Conservation (phyloP, 257 asterid species). For the Plantago major region DNA sequence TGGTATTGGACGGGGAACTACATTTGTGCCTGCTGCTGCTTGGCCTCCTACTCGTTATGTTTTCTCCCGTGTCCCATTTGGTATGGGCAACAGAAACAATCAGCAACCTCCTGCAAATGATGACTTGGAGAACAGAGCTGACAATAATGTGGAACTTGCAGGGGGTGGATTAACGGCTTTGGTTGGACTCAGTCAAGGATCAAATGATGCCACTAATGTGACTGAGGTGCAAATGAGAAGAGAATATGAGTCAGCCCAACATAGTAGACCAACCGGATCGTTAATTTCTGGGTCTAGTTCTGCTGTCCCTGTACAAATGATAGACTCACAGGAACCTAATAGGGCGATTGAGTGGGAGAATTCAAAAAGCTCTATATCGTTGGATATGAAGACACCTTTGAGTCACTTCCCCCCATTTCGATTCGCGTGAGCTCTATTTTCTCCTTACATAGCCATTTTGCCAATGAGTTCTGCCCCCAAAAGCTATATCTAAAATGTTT, state of each 20-base stretch:
- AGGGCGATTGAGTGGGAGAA: constrained; percentile 74
- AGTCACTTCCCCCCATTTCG: constrained; percentile 95
- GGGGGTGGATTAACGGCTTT: constrained; percentile 95
- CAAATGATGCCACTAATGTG: constrained; percentile 40
- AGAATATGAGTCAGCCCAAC: constrained; percentile 47
- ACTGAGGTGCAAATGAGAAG: constrained; percentile 57
- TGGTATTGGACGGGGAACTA: constrained; percentile 87
- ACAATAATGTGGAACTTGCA: constrained; percentile 63
- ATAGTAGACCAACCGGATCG: constrained; percentile 41
- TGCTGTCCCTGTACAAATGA: constrained; percentile 53
- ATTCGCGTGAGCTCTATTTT: constrained; percentile 67
- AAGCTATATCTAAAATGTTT: not conserved
- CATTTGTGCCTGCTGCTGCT: constrained; percentile 75
- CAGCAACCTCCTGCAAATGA: constrained; percentile 74
- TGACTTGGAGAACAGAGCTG: constrained; percentile 70
- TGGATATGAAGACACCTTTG: constrained; percentile 94
- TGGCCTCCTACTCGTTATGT: constrained; percentile 98
- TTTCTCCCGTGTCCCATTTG: constrained; percentile 96
- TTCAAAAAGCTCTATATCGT: constrained; percentile 57
- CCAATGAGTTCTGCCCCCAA: too few species aligned
- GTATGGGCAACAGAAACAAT: constrained; percentile 72
- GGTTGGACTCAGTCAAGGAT: constrained; percentile 92
- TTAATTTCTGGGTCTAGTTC: constrained; percentile 49
- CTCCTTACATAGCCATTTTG: constrained; percentile 1
- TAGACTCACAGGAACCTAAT: constrained; percentile 57